Evolutionary conservation across 805 yeast species (phyloP), one percentile per base, ranked within the genome.

Genomic region (Metschnikowia similis): DNA sequence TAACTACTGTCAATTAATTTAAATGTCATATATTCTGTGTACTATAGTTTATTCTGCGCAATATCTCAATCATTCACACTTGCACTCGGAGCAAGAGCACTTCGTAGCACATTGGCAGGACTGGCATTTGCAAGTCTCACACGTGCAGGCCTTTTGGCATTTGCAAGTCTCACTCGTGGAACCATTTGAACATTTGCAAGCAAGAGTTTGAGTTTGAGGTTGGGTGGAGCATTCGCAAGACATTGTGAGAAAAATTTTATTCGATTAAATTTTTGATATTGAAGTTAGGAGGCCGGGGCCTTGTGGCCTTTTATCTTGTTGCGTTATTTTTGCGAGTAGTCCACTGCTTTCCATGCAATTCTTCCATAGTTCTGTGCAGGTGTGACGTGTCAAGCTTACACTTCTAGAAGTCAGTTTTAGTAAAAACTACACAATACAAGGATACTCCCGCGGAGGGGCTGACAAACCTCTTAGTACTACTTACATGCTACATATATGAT

Each of bases 111-210:
- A 49, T 41, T 49, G 45, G 39, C 52, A 49, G 13, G 52, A 14
- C 26, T 44, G 41, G 41, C 47, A 44, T 41, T 45, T 49, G 47
- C 49, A 49, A 37, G 41, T 37, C 35, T 41, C 38, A 41, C 53
- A 50, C 43, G 45, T 30, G 35, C 52, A 49, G 6, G 47, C 32
- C 11, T 27, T 35, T 27, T 34, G n/a, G 38, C 46, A 42, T 7
- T 42, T 27, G 39, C 46, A 42, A 34, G 46, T 37, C 35, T 44
- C 38, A 41, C 51, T 45, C 43, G 45, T 32, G 35, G 49, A 49
- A 10, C 45, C 36, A 10, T 27, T 34, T 34, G 34, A n/a, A 31
- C 46, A 42, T 11, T 42, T 26, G 38, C 46, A 42, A 34, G 46
- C 32, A 1, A 27, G 16, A 26, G 39, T 28, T 43, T 29, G 40